Percentiles rank a stretch among this genome's conserved stretches.
Conservation (phyloP, 352 stramenopile species). For the Globisporangium middletonii region DNA sequence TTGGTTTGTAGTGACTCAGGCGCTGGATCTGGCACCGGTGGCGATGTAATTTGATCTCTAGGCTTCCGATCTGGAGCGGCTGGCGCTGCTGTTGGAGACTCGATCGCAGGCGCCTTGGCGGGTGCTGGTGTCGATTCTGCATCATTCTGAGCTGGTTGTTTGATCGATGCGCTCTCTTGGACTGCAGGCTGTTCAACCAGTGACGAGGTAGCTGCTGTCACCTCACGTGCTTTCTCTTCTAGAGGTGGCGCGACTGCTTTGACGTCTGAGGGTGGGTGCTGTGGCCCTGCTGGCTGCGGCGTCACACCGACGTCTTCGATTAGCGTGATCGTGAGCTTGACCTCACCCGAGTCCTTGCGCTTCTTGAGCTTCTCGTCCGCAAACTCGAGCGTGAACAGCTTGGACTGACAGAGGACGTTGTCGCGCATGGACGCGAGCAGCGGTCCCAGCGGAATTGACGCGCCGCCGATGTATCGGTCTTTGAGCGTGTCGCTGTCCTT, state of each 20-base stretch:
- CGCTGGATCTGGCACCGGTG: background rate
- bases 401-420: constrained; percentile 22
- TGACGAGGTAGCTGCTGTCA: background rate
- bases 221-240: background rate
- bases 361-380: constrained; percentile 40
- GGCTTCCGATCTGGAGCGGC: background rate
- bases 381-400: constrained; percentile 34
- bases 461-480: constrained; percentile 44
- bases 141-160: background rate
- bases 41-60: background rate
- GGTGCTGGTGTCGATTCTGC: background rate
- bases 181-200: background rate
- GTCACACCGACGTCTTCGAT: constrained; percentile 12
- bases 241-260: background rate
- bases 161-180: background rate
- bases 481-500: constrained; percentile 43
- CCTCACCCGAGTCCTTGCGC: constrained; percentile 23
- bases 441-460: constrained; percentile 22
- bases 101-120: background rate
- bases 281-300: background rate
- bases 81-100: background rate
- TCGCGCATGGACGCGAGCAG: constrained; percentile 12
- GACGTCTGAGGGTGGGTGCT: background rate
- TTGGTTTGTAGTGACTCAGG: background rate
- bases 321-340: constrained; percentile 39